Percentiles rank a stretch among this genome's conserved stretches.
Conservation (phyloP, 2,329 filamentous ascomycete species). For the Diaporthe ampelina region DNA sequence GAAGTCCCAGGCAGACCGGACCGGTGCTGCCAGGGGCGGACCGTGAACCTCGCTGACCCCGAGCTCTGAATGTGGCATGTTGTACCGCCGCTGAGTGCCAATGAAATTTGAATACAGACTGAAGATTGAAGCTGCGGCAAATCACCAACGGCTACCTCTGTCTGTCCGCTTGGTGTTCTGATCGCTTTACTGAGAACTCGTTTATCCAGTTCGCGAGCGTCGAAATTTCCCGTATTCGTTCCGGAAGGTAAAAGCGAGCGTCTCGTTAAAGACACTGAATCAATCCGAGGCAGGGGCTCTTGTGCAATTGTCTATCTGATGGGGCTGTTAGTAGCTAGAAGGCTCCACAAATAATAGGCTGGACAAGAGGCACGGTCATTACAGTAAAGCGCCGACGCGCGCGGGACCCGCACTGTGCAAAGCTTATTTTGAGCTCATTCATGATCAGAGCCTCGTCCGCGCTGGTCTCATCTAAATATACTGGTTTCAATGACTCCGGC, state of each 20-base stretch:
- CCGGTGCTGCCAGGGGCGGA: neutral
- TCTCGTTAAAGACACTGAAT: neutral
- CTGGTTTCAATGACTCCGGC: neutral
- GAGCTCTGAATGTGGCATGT: neutral
- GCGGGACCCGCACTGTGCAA: constrained; percentile 11
- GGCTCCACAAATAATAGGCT: constrained; percentile 5
- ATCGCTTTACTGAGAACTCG: neutral
- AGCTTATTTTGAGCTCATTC: neutral
- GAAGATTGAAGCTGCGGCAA: neutral
- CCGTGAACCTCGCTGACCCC: neutral
- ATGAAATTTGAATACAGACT: neutral
- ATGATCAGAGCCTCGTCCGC: neutral
- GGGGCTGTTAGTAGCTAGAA: neutral
- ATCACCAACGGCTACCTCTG: neutral
- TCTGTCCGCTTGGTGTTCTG: neutral
- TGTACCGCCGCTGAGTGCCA: neutral
- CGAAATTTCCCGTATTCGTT: neutral
- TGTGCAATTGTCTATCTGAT: neutral
- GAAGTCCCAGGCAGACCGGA: neutral
- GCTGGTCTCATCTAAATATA: constrained; percentile 8
- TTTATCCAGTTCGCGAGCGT: neutral
- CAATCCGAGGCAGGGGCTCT: neutral
- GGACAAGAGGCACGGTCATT: neutral
- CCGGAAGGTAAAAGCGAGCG: neutral
- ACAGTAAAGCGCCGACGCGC: neutral